Base-by-base conservation (phyloP, 768 basidiomycete species). In the Boletus vermiculosoides region DNA sequence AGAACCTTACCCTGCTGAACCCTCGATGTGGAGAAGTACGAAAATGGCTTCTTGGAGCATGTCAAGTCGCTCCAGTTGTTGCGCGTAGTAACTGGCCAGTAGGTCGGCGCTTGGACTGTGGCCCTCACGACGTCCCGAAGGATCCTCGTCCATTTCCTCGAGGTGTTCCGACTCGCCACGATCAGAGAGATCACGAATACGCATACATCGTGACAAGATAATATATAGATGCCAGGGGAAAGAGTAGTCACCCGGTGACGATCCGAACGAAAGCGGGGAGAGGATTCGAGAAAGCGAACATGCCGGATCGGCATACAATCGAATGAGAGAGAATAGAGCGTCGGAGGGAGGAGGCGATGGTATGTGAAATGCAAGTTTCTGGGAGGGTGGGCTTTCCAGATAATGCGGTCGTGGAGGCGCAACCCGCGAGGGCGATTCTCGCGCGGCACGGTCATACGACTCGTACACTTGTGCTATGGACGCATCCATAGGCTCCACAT, bases 141-240 rank as follows among this genome's bases (percentile, higher is more conserved):
- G 75, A 8, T 77, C 80, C 4, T 73, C 76, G 23, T 68, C 69
- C 51, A 75, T 70, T 48, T 72, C 70, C 34, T 58, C 62, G 54
- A 73, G 58, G 59, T 70, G 60, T 28, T 76, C 76, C 4, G 78
- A 71, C 20, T 82, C 79, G 36, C 78, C 80, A 11, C 94, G 83
- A 69, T 98, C 96, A n/a, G 85, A 83, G 62, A 96, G 90, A 69
- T 98, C 95, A 22, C 94, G 83, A 37, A 89, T 74, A 28, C 87
- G 80, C 75, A 97, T 85, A 57, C 88, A 90, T 25, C 88, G 82
- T 16, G 94, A 89, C 46, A 98, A 76, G 34, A 98, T 76, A 53
- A 94, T 83, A 70, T 96, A 98, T 34, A 98, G 67, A 73, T 98
- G 94, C 96, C 96, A 99, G 8, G 90, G 80, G 54, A 97, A 75